Conservation (phyloP, 2,329 filamentous ascomycete species). For the Ophiostoma perfectum region DNA sequence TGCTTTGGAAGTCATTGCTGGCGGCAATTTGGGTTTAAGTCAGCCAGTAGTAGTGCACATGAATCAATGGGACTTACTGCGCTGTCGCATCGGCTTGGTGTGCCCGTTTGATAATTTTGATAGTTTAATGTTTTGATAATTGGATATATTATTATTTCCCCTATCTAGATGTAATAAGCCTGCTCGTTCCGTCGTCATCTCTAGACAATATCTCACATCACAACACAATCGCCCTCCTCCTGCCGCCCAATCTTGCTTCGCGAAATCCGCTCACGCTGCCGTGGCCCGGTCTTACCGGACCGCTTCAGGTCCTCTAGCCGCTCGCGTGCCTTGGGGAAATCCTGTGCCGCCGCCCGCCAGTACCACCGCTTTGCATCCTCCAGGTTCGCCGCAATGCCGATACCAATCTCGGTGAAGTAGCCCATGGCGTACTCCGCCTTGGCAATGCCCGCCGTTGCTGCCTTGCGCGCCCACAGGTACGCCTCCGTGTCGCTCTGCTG, state of each 20-base stretch:
- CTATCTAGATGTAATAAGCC: not conserved
- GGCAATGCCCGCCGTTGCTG: conserved; percentile 75
- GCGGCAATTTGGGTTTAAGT: not conserved
- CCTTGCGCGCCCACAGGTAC: conserved; percentile 94
- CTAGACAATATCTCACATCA: conserved; percentile 51
- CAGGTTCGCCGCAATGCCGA: conserved; percentile 76
- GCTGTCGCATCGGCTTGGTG: not conserved
- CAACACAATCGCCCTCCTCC: conserved; percentile 79
- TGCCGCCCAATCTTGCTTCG: conserved; percentile 61
- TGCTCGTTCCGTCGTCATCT: not conserved
- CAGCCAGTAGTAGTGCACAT: not conserved
- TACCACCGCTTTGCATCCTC: conserved; percentile 99
- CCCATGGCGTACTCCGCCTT: conserved; percentile 99
- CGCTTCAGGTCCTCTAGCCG: conserved; percentile 87
- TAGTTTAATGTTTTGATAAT: not conserved
- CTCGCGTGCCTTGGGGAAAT: conserved; percentile 88
- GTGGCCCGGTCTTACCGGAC: conserved; percentile 65
- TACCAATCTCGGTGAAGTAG: conserved; percentile 93
- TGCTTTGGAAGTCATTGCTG: not conserved
- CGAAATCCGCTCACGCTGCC: conserved; percentile 71
- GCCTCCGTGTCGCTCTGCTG: conserved; percentile 92
- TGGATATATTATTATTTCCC: not conserved
- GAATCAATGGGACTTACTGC: not conserved
- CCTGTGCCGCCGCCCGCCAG: conserved; percentile 91
- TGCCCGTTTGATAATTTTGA: too few species aligned